Base-by-base conservation (phyloP, 108 stramenopile species). In the Cyclostephanos tholiformis region DNA sequence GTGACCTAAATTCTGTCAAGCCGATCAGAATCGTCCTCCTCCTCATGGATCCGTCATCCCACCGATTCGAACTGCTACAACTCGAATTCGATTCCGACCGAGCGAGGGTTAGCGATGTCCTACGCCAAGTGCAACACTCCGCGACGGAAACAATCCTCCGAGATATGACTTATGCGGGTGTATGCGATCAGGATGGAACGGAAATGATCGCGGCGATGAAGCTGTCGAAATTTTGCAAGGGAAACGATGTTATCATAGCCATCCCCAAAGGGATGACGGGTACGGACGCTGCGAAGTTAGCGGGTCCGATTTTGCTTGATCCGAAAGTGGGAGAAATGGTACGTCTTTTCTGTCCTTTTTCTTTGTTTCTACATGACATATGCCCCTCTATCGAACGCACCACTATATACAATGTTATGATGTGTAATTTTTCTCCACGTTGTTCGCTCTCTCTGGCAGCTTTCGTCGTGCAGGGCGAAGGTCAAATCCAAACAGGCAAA, bases 51-150 rank as follows among this genome's bases (percentile, higher is more conserved):
- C 91, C 89, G n/a, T 63, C 55, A 8, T 84, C 89, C 11, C 88
- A 88, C 29, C 85, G 88, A 25, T 95, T 95, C 69, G 93, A 95
- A 69, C 66, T 95, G 6, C 75, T 95, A 36, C 93, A 95, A 69
- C 86, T 95, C 20, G 93, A 95, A 75, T 95, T 95, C 74, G 89
- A 94, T 55, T 87, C 89, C 30, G 27, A 66, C 25, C 84, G 87
- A 58, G 91, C 93, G 2, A 66, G 80, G 17, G 86, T 89, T 0
- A 65, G 72, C 27, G 91, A 95, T 65, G 64, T 95, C n/a, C 66
- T 91, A 23, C 73, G 69, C 3, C 93, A 95, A 61, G 83, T 95
- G 49, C 76, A 87, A 14, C 48, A 69, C 12, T 79, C 85, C 8
- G 91, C 88, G 26, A 92, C 93, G 4, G 93, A 91, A 76, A 65